Percentiles rank a stretch among this genome's conserved stretches.
phyloP scores from a whole-genome alignment of 2,329 filamentous ascomycete genomes.

The Pseudopithomyces chartarum region DNA sequence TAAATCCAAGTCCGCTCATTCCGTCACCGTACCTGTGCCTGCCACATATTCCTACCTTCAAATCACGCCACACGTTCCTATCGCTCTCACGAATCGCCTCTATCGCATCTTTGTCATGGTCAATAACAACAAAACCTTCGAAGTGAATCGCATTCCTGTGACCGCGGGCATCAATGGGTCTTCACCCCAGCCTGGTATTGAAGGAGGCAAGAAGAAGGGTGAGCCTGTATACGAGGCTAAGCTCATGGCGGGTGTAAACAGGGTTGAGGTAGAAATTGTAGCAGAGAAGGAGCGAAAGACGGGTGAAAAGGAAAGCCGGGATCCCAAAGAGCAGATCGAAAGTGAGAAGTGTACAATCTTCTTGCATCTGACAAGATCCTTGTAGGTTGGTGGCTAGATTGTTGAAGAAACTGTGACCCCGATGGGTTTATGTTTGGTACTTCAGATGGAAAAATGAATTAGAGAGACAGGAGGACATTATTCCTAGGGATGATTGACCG shows the following conservation, averaged over 20 bases:
- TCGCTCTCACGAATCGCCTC: constrained; percentile 68
- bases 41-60: constrained; percentile 72
- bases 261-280: constrained; percentile 77
- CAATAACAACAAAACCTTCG: constrained; percentile 67
- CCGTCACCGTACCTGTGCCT: constrained; percentile 72
- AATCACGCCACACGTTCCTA: constrained; percentile 68
- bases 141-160: constrained; percentile 60
- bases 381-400: constrained; percentile 8
- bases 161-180: constrained; percentile 40
- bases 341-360: constrained; percentile 80
- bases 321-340: constrained; percentile 63
- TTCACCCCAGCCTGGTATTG: constrained; percentile 25
- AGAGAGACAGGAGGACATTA: neutral
- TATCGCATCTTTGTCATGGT: constrained; percentile 78
- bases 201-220: constrained; percentile 51
- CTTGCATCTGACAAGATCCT: constrained; percentile 65
- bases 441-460: neutral
- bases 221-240: constrained; percentile 77
- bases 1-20: constrained; percentile 70
- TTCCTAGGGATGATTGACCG: neutral
- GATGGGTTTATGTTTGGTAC: neutral
- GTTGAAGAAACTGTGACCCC: neutral
- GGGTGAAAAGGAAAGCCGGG: constrained; percentile 25
- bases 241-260: constrained; percentile 74
- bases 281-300: constrained; percentile 65